Evolutionary conservation across 208 protist genomes (phyloP).

Genomic region (Angomonas deanei): DNA sequence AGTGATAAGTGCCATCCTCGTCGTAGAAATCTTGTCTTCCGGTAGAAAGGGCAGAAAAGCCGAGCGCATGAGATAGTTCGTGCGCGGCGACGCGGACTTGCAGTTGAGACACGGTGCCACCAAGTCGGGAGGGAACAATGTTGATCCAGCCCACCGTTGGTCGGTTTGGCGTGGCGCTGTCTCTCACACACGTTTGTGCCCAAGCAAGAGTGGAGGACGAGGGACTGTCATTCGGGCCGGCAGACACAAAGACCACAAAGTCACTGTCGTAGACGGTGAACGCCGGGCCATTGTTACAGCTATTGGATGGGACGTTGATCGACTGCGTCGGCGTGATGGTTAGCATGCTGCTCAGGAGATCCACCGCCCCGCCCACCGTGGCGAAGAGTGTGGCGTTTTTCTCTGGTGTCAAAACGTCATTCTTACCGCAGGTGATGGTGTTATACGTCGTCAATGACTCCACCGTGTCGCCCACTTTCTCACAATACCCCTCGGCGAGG

Average conservation of each 20-base stretch:
- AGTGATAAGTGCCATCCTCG: slow-evolving; percentile 2
- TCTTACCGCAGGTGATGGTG: slow-evolving; percentile 12
- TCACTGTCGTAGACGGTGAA: slow-evolving; percentile 19
- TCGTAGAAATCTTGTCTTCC: slow-evolving; percentile 16
- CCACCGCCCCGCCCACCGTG: slow-evolving; percentile 12
- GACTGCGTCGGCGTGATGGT: slow-evolving; percentile 18
- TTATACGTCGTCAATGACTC: slow-evolving; percentile 6
- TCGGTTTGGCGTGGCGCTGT: slow-evolving; percentile 6
- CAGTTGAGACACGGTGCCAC: background rate
- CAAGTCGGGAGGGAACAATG: slow-evolving; percentile 40
- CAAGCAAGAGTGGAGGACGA: slow-evolving; percentile 22
- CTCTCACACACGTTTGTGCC: slow-evolving; percentile 14
- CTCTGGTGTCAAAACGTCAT: slow-evolving; percentile 29
- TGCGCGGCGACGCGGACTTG: slow-evolving; percentile 24
- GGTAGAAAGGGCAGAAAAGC: slow-evolving; percentile 25
- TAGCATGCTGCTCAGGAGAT: slow-evolving; percentile 21
- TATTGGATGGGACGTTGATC: slow-evolving; percentile 10
- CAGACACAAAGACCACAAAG: slow-evolving; percentile 43
- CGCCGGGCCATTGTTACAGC: slow-evolving; percentile 7
- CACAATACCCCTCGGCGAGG: slow-evolving; percentile 15
- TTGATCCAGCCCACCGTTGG: slow-evolving; percentile 59
- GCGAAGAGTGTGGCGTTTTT: slow-evolving; percentile 15
- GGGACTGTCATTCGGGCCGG: slow-evolving; percentile 11
- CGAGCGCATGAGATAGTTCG: slow-evolving; percentile 58
- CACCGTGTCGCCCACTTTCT: slow-evolving; percentile 13